Evolutionary conservation across 2,329 filamentous ascomycete genomes (phyloP), one percentile per base, ranked within the genome.

Genomic region (Aspergillus latus): DNA sequence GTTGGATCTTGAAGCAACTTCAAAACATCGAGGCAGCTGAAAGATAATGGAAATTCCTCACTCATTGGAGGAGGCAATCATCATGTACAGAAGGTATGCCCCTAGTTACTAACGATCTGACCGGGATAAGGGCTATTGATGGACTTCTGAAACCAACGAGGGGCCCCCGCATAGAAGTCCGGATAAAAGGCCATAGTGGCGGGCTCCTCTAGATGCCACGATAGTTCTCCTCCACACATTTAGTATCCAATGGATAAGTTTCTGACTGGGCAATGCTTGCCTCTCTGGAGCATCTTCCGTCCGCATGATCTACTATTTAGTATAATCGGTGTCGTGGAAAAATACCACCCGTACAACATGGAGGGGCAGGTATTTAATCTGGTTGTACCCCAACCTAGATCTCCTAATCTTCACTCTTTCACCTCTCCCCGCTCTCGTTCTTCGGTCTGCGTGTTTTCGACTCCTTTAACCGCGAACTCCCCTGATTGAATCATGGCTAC

Each of bases 401-500:
- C 39, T 11, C 15, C 15, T 6, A 16, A 21, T 13, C 15, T 44
- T 34, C 44, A 48, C 39, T 49, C 44, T 47, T 43, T 34, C 28
- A 13, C 29, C 28, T 10, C 45, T 10, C 39, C 15, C 28, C 32
- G 7, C 16, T 50, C 13, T 29, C 34, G 13, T 26, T 15, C 26
- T 16, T n/a, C 46, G 30, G 40, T 21, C 29, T 43, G 10, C 32
- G 8, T 42, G 3, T 50, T 13, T 36, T 10, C 11, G 32, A 21
- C 21, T 42, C 49, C 34, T 21, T 16, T 52, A 21, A 21, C 21
- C 29, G 42, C 28, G 36, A 51, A n/a, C 29, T 32, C 54, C 54
- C 51, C 49, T 46, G 28, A 47, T 40, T 39, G 53, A 52, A 21
- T 54, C 56, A 72, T 72, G 68, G 59, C 69, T 54, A 62, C 63